A percentile compares a stretch with the other conserved stretches of the same genome.
Evolutionary conservation across 1,284 basidiomycete genomes (phyloP).

Genomic region (Apiotrichum laibachii): DNA sequence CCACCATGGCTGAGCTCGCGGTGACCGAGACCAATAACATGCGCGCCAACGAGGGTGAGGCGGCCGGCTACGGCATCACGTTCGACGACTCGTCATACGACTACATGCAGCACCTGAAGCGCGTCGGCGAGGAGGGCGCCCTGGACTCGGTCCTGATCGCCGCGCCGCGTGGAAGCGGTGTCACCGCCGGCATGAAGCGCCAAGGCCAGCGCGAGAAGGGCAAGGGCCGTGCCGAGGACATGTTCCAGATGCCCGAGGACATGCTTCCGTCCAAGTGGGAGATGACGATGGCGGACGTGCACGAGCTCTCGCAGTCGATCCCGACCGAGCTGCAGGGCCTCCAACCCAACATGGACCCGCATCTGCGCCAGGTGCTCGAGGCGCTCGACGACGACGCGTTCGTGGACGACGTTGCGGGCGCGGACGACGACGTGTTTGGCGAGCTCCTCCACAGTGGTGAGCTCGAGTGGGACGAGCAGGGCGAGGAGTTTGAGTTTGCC

Average conservation of each 20-base stretch:
- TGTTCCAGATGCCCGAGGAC: slow-evolving; percentile 61
- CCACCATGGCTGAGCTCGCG: slow-evolving; percentile 58
- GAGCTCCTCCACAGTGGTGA: slow-evolving; percentile 57
- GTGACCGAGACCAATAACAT: slow-evolving; percentile 37
- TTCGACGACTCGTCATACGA: slow-evolving; percentile 98
- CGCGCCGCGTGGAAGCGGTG: slow-evolving; percentile 58
- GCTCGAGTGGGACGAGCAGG: slow-evolving; percentile 54
- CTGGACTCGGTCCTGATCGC: slow-evolving; percentile 60
- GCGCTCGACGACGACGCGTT: slow-evolving; percentile 96
- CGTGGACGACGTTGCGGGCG: slow-evolving; percentile 64
- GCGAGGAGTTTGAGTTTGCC: slow-evolving; percentile 63
- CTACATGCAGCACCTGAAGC: slow-evolving; percentile 94
- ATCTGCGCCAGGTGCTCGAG: slow-evolving; percentile 87
- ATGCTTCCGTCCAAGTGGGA: slow-evolving; percentile 70
- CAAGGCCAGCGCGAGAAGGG: slow-evolving; percentile 31
- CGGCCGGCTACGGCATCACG: slow-evolving; percentile 84
- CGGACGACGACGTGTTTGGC: slow-evolving; percentile 54
- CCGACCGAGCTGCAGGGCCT: slow-evolving; percentile 83
- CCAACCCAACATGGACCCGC: slow-evolving; percentile 95
- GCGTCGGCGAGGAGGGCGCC: slow-evolving; percentile 69
- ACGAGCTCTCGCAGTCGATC: slow-evolving; percentile 65
- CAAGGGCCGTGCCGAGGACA: slow-evolving; percentile 37
- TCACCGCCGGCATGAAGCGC: slow-evolving; percentile 41
- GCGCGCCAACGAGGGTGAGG: slow-evolving; percentile 68
- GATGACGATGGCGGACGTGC: slow-evolving; percentile 63